A percentile compares a stretch with the other conserved stretches of the same genome.
Conservation (phyloP, 2,329 filamentous ascomycete genomes). For the Fusarium udum region DNA sequence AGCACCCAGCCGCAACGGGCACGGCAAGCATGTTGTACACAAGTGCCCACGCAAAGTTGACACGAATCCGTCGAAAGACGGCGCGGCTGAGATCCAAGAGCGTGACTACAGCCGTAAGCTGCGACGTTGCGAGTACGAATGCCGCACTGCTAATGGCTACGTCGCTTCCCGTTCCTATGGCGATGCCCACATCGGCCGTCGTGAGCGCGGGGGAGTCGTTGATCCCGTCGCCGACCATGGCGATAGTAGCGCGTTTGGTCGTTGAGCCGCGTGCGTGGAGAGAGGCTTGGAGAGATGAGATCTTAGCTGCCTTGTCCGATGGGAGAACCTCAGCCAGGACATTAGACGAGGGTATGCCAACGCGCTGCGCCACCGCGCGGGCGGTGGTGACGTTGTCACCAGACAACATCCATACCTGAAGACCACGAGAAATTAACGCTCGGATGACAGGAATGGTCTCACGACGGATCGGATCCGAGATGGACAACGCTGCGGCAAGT, state of each 20-base stretch:
- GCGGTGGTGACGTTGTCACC: constrained; percentile 92
- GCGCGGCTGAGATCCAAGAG: constrained; percentile 75
- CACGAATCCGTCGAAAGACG: constrained; percentile 80
- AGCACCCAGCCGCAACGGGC: constrained; percentile 81
- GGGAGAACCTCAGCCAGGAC: constrained; percentile 90
- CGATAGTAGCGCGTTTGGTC: constrained; percentile 64
- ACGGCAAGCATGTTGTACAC: constrained; percentile 83
- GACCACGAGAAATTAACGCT: constrained; percentile 70
- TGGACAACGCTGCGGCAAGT: constrained; percentile 74
- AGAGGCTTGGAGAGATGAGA: constrained; percentile 68
- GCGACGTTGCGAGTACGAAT: constrained; percentile 81
- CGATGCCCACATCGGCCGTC: constrained; percentile 83
- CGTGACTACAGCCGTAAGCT: constrained; percentile 75
- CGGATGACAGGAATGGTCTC: constrained; percentile 74
- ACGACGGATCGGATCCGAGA: constrained; percentile 81
- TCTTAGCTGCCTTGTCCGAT: constrained; percentile 79
- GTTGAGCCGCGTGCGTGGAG: constrained; percentile 51
- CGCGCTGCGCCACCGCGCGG: constrained; percentile 75
- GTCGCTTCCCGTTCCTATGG: constrained; percentile 84
- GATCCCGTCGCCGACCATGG: constrained; percentile 90
- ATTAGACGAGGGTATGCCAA: constrained; percentile 78
- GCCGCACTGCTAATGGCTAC: constrained; percentile 83
- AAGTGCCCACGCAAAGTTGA: constrained; percentile 88
- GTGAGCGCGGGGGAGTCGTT: constrained; percentile 87
- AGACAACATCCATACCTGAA: constrained; percentile 90